phyloP scores from a whole-genome alignment of 75 land plant genomes.

The Picea glauca region DNA sequence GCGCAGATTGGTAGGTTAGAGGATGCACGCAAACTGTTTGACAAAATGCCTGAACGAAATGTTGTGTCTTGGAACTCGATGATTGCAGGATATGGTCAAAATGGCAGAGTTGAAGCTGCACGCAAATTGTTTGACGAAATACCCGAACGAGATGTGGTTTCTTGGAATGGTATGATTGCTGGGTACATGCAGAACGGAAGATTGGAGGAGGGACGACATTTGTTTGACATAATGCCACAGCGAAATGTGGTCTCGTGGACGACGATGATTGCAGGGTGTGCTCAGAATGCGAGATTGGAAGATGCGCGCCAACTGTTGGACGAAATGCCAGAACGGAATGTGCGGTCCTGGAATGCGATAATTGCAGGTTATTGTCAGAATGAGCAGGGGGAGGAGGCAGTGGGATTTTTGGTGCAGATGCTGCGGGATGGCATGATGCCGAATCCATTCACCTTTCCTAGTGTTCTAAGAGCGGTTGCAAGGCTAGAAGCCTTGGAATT shows the following conservation, averaged over 20 bases:
- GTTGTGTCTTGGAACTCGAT: constrained; percentile 6
- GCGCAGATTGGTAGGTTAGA: constrained; percentile 6
- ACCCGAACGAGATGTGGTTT: background rate
- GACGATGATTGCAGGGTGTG: background rate
- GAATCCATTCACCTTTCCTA: constrained; percentile 3
- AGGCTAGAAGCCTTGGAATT: constrained; percentile 10
- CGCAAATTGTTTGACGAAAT: constrained; percentile 2
- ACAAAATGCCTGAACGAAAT: constrained; percentile 9
- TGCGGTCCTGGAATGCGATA: constrained; percentile 6
- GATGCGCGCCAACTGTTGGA: background rate
- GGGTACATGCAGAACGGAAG: constrained; percentile 7
- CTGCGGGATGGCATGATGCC: constrained; percentile 3
- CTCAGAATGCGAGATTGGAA: constrained; percentile 6
- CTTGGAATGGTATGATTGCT: constrained; percentile 10
- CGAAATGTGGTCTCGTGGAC: constrained; percentile 8
- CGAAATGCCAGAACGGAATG: background rate
- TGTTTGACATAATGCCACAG: constrained; percentile 2
- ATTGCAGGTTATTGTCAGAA: constrained; percentile 15
- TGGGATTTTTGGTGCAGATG: constrained; percentile 6
- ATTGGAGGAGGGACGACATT: background rate
- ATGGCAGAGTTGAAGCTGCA: background rate
- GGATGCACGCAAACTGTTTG: background rate
- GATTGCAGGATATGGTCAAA: background rate
- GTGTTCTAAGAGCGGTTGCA: constrained; percentile 10
- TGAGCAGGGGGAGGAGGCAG: background rate